These are phyloP conservation scores for Trichoderma guizhouense DNA, from an alignment of 2,329 filamentous ascomycete genomes.

Conservation along the genomic window DNA sequence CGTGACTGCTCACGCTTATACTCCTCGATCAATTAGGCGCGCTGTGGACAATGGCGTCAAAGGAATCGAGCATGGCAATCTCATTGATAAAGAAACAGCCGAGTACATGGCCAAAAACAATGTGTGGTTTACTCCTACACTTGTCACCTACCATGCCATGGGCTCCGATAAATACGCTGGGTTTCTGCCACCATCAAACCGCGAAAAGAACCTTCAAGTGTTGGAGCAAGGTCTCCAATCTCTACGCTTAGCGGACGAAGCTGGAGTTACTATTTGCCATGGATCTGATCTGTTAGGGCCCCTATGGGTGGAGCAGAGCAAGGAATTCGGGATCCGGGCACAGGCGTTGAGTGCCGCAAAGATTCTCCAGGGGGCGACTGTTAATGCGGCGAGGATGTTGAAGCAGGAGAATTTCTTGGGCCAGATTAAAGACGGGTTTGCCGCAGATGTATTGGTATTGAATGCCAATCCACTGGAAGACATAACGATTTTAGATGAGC, in stretches of 20 bases:
- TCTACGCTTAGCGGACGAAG: constrained; percentile 47
- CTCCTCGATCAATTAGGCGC: constrained; percentile 50
- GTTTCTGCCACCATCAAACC: constrained; percentile 43
- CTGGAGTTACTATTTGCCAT: constrained; percentile 54
- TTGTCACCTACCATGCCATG: constrained; percentile 51
- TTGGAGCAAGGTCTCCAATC: constrained; percentile 44
- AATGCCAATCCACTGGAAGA: constrained; percentile 54
- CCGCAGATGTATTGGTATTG: constrained; percentile 52
- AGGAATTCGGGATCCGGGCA: constrained; percentile 32
- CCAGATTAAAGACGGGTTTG: constrained; percentile 47
- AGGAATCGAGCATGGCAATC: constrained; percentile 50
- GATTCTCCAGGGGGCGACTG: constrained; percentile 32
- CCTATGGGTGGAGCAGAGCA: constrained; percentile 30
- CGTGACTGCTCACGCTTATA: constrained; percentile 59
- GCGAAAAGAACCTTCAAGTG: constrained; percentile 50
- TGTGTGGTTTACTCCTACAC: constrained; percentile 52
- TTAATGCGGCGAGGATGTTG: constrained; percentile 51
- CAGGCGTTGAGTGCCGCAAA: constrained; percentile 24
- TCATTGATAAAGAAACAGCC: constrained; percentile 43
- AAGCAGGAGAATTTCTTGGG: constrained; percentile 47
- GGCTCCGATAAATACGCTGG: constrained; percentile 39
- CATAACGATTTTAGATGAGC: constrained; percentile 47
- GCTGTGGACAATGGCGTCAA: constrained; percentile 53
- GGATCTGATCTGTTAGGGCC: constrained; percentile 42
- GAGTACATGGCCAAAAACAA: constrained; percentile 47